These are phyloP conservation scores for Spergularia azorica DNA, from an alignment of 179 eudicot genomes.

Conservation along the genomic window DNA sequence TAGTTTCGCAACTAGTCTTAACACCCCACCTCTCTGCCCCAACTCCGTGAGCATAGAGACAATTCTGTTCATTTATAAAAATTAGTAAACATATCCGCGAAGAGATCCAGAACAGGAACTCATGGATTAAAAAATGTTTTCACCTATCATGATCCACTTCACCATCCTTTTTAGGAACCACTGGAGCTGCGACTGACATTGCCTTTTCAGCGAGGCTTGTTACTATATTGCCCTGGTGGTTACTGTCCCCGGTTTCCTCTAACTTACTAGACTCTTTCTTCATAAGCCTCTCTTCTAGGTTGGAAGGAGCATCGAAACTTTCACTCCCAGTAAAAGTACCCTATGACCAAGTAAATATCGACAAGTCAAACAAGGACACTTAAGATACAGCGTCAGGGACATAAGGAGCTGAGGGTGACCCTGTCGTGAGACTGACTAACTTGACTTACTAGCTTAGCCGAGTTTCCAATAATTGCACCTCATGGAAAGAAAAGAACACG, in stretches of 20 bases:
- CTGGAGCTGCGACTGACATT: slow-evolving; percentile 96
- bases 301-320: slow-evolving; percentile 33
- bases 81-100: neutral
- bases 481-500: neutral
- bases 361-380: slow-evolving; percentile 8
- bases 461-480: neutral
- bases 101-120: neutral
- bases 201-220: slow-evolving; percentile 96
- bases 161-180: slow-evolving; percentile 87
- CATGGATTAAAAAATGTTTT: slow-evolving; percentile 4
- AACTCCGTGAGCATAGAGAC: slow-evolving; percentile 76
- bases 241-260: slow-evolving; percentile 43
- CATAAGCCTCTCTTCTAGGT: slow-evolving; percentile 29
- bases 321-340: slow-evolving; percentile 27
- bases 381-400: too few relatives aligned
- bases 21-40: slow-evolving; percentile 84
- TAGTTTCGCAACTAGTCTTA: slow-evolving; percentile 74
- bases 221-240: slow-evolving; percentile 50
- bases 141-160: slow-evolving; percentile 93
- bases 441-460: neutral
- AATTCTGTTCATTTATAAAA: slow-evolving; percentile 50
- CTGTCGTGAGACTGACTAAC: neutral
- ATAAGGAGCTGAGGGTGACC: too few relatives aligned
- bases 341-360: slow-evolving; percentile 20
- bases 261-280: slow-evolving; percentile 37